phyloP scores from a whole-genome alignment of 176 grass and related monocot species.

The Eragrostis nindensis region DNA sequence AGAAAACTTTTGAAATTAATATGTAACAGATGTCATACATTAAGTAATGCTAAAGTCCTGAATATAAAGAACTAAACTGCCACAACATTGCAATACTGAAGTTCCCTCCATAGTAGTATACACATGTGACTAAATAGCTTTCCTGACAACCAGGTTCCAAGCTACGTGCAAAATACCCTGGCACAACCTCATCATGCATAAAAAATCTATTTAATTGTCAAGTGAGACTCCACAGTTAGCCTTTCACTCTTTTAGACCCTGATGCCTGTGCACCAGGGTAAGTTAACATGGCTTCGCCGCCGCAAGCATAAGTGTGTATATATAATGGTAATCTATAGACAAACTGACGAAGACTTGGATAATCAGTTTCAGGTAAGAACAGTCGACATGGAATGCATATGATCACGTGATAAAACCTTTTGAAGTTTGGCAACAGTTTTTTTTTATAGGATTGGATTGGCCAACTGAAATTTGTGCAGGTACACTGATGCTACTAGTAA shows the following conservation, averaged over 20 bases:
- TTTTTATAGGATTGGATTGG: not conserved
- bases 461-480: not conserved
- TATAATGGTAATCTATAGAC: not conserved
- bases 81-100: not conserved
- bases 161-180: no score
- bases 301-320: constrained; percentile 35
- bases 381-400: not conserved
- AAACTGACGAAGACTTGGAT: not conserved
- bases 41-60: constrained; percentile 24
- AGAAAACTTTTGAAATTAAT: constrained; percentile 12
- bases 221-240: no score
- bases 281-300: not conserved
- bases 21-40: constrained; percentile 25
- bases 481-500: constrained; percentile 8
- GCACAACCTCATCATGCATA: no score
- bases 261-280: no score
- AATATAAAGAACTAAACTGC: not conserved
- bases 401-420: not conserved
- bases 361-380: constrained; percentile 26
- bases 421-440: constrained; percentile 3
- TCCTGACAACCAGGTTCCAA: constrained; percentile 1
- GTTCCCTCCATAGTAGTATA: constrained; percentile 9
- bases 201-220: not conserved
- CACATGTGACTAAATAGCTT: not conserved
- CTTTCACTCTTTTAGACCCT: constrained; percentile 42